Conservation (phyloP, 2,329 filamentous ascomycete species). For the Helminthosporium solani region DNA sequence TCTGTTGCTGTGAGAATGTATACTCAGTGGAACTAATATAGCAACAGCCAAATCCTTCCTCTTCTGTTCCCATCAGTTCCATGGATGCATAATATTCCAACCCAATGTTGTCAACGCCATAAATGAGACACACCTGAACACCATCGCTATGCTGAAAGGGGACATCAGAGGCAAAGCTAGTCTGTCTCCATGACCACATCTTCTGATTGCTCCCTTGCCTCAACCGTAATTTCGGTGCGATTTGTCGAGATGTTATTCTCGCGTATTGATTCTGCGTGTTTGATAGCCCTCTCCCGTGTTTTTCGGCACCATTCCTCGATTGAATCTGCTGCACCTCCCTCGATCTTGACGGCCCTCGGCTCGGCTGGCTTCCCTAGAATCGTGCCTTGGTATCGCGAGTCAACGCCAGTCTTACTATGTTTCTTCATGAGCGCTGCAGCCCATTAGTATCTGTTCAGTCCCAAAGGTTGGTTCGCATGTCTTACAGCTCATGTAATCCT, state of each 20-base stretch:
- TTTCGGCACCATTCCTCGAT: constrained; percentile 63
- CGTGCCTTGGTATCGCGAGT: constrained; percentile 81
- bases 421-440: constrained; percentile 78
- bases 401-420: constrained; percentile 84
- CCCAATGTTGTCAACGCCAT: constrained; percentile 2
- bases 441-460: constrained; percentile 16
- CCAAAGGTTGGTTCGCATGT: background rate
- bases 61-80: background rate
- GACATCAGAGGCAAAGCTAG: constrained; percentile 12
- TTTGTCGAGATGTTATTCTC: constrained; percentile 24
- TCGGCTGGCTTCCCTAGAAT: constrained; percentile 75
- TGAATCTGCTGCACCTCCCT: constrained; percentile 70
- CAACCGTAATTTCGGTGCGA: constrained; percentile 12
- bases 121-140: constrained; percentile 24
- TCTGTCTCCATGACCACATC: constrained; percentile 30
- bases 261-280: constrained; percentile 22
- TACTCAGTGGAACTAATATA: background rate
- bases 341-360: constrained; percentile 70
- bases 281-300: constrained; percentile 31
- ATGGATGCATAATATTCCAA: background rate
- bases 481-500: constrained; percentile 51
- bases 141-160: constrained; percentile 38
- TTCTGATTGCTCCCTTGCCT: constrained; percentile 20
- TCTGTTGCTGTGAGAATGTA: too few species aligned
- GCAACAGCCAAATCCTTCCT: background rate